Base-by-base conservation (phyloP, 768 basidiomycete species). In the Phanerodontia chrysosporium region DNA sequence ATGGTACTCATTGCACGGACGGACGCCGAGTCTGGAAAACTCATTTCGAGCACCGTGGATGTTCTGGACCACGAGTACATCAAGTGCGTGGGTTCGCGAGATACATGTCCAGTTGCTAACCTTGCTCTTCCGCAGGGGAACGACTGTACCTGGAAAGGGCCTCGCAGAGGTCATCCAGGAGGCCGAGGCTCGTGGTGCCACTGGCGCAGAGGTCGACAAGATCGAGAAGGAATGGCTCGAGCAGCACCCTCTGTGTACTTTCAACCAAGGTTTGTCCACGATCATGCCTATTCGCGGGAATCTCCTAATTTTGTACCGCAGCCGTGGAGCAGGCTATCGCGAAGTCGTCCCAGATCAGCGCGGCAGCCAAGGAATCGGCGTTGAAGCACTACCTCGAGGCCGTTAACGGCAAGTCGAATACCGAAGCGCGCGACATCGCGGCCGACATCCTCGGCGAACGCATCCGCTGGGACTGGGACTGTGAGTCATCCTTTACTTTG, bases 1-100 rank as follows among this genome's bases (percentile, higher is more conserved):
- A 91, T 92, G 86, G 81, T 94, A 42, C 74, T 94, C 62, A 92
- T 98, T 60, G 94, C 94, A 12, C 86, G 95, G 51, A 95, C 95
- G 0, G 95, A 98, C 70, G 87, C 94, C 22, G 92, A 96, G 72
- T 90, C 87, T 18, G 92, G 83, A 45, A 89, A 86, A 70, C 83
- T 96, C 35, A 79, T 98, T 58, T 89, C 90, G 6, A 90, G 89
- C 24, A 92, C 86, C 51, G 80, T 96, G 29, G 95, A 97, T 68
- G 72, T 83, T 49, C 77, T 79, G 29, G 95, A 98, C 74, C 92
- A 96, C 58, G 85, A 87, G 63, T 88, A 83, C 70, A 85, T 92
- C 58, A 67, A 82, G 27, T 89, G 88, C 7, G 89, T 86, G 2
- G 18, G 16, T 8, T 5, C 24, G 30, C n/a, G 24, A 25, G 5